Base-by-base conservation (phyloP, 1,139 yeast species). In the Yamadazyma siamensis region DNA sequence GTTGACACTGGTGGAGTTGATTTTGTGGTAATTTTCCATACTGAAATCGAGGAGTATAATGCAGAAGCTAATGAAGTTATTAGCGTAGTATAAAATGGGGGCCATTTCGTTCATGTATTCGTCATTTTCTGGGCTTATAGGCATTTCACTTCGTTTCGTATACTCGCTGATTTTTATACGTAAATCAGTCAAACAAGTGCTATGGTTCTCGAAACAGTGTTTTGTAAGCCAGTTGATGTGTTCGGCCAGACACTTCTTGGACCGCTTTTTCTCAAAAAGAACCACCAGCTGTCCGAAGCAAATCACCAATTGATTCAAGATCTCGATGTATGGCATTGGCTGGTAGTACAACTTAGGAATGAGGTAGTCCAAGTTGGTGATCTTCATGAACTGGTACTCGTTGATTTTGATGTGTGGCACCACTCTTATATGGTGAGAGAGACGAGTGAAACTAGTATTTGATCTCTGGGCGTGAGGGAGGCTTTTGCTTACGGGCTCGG, bases 231-330 rank as follows among this genome's bases (percentile, higher is more conserved):
- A 23, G 12, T 15, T 27, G 11, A 31, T 24, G 6, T 4, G 9
- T 15, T 29, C 28, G 21, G 26, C 35, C 6, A 22, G 13, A n/a
- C 21, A 21, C 7, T 21, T 13, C 15, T 24, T 14, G 10, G 25
- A 6, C 21, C 29, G 29, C 15, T 33, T 28, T 19, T 47, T 36
- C 16, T 41, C 40, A 25, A 42, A 48, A 9, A 40, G 29, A 6
- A 47, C 34, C 5, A 52, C 36, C 14, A 47, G 36, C 28, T 43
- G 46, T 4, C 59, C 59, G 15, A 54, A 31, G 27, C 49, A 47
- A 5, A 49, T 37, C 27, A 39, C 22, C 7, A 40, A 25, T 25
- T 42, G 40, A 26, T 37, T 31, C 12, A 41, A 29, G 4, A 39
- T 26, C 12, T 29, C 30, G 3, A 34, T 26, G 19, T 30, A 12